These are phyloP conservation scores for Fusarium albosuccineum DNA, from an alignment of 2,329 filamentous ascomycete species.

Conservation along the genomic window DNA sequence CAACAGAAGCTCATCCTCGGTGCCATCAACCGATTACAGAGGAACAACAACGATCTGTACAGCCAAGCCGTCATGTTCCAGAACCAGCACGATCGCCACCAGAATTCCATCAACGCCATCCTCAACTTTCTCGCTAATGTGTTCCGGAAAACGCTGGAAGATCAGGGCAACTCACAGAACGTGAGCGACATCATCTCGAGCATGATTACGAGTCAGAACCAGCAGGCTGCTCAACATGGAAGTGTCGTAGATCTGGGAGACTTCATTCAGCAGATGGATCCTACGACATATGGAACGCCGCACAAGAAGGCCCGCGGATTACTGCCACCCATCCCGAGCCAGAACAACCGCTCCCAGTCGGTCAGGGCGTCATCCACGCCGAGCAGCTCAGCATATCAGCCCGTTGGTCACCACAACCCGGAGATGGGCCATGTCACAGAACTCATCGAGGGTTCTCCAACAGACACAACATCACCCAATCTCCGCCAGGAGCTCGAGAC, in stretches of 20 bases:
- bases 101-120: slow-evolving; percentile 99
- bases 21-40: slow-evolving; percentile 83
- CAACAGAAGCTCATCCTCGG: slow-evolving; percentile 89
- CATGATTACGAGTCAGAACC: slow-evolving; percentile 72
- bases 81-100: slow-evolving; percentile 92
- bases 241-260: slow-evolving; percentile 74
- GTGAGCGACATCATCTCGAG: slow-evolving; percentile 87
- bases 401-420: slow-evolving; percentile 51
- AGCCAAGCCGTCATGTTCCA: slow-evolving; percentile 91
- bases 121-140: slow-evolving; percentile 96
- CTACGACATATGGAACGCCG: slow-evolving; percentile 55
- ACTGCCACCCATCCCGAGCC: slow-evolving; percentile 65
- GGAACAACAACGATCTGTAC: slow-evolving; percentile 89
- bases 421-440: slow-evolving; percentile 71
- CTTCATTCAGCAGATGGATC: slow-evolving; percentile 63
- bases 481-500: slow-evolving; percentile 68
- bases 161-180: slow-evolving; percentile 80
- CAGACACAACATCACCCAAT: slow-evolving; percentile 61
- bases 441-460: slow-evolving; percentile 66
- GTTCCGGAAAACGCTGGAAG: slow-evolving; percentile 92
- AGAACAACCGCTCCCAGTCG: slow-evolving; percentile 46
- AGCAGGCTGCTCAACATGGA: slow-evolving; percentile 62
- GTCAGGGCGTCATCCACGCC: slow-evolving; percentile 40
- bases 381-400: slow-evolving; percentile 41
- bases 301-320: slow-evolving; percentile 67